Evolutionary conservation across 2,329 filamentous ascomycete genomes (phyloP).

Genomic region (Diaporthe citrichinensis): DNA sequence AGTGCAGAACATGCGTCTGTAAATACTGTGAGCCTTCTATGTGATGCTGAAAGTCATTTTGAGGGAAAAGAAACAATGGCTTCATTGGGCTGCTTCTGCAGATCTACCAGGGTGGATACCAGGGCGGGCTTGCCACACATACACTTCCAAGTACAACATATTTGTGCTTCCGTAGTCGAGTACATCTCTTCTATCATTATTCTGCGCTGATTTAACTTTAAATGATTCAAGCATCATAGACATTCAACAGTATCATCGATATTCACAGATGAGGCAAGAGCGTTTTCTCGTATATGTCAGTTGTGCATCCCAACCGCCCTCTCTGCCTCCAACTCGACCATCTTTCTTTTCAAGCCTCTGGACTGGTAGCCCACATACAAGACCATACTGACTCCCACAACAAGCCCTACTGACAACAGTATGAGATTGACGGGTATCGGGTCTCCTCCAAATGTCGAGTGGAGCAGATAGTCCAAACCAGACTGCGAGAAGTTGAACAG

Average conservation of each 20-base stretch:
- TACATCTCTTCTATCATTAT: not conserved
- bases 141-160: not conserved
- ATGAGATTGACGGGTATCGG: slow-evolving; percentile 84
- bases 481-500: slow-evolving; percentile 88
- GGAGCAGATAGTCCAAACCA: slow-evolving; percentile 83
- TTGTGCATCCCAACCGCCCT: slow-evolving; percentile 44
- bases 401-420: slow-evolving; percentile 72
- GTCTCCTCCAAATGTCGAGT: slow-evolving; percentile 78
- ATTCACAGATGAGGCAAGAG: not conserved
- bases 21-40: not conserved
- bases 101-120: not conserved
- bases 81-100: not conserved
- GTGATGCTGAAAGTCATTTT: not conserved
- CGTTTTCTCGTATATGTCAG: not conserved
- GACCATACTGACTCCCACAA: slow-evolving; percentile 77
- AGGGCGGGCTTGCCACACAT: not conserved
- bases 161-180: not conserved
- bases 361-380: slow-evolving; percentile 70
- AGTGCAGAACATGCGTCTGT: not conserved
- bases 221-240: not conserved
- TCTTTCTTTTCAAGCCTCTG: slow-evolving; percentile 52
- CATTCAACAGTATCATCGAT: not conserved
- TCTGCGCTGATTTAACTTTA: not conserved
- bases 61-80: not conserved
- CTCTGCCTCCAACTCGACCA: slow-evolving; percentile 51